A percentile compares a stretch with the other conserved stretches of the same genome.
Evolutionary conservation across 768 basidiomycete species (phyloP).

Genomic region (Suillus placidus): DNA sequence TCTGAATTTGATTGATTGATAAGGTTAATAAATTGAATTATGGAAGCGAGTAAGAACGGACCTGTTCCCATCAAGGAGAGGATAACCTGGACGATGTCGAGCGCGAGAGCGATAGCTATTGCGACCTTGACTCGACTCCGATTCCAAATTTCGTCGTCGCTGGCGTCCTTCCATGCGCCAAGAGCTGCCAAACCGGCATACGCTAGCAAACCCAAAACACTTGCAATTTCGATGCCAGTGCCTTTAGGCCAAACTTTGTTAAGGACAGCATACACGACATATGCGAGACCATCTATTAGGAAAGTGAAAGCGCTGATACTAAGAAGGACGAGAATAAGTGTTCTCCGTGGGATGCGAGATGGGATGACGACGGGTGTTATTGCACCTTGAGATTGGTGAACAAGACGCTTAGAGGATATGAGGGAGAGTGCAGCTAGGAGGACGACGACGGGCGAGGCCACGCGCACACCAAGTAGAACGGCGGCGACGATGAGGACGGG

Average conservation of each 20-base stretch:
- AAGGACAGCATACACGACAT: constrained; percentile 66
- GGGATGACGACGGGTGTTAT: constrained; percentile 81
- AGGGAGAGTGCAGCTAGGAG: constrained; percentile 65
- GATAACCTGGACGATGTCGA: constrained; percentile 64
- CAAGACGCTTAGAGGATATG: constrained; percentile 49
- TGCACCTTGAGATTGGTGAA: constrained; percentile 50
- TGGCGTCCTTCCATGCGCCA: constrained; percentile 79
- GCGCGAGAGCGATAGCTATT: constrained; percentile 51
- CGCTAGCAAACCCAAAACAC: constrained; percentile 67
- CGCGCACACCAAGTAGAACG: constrained; percentile 58
- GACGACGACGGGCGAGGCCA: constrained; percentile 70
- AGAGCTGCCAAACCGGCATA: constrained; percentile 74
- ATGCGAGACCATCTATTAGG: constrained; percentile 75
- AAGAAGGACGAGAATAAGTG: constrained; percentile 71
- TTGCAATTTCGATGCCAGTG: constrained; percentile 68
- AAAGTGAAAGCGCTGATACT: constrained; percentile 73
- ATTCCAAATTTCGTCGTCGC: constrained; percentile 70
- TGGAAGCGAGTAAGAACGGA: constrained; percentile 27
- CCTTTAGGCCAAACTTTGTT: constrained; percentile 63
- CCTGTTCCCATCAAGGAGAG: constrained; percentile 39
- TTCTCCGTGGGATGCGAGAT: constrained; percentile 71
- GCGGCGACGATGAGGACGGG: constrained; percentile 15
- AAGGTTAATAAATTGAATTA: constrained; percentile 11
- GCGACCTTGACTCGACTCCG: constrained; percentile 58
- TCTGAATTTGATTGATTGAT: constrained; percentile 16